Evolutionary conservation across 2,329 filamentous ascomycete genomes (phyloP).

Genomic region (Hypocreales sp.): DNA sequence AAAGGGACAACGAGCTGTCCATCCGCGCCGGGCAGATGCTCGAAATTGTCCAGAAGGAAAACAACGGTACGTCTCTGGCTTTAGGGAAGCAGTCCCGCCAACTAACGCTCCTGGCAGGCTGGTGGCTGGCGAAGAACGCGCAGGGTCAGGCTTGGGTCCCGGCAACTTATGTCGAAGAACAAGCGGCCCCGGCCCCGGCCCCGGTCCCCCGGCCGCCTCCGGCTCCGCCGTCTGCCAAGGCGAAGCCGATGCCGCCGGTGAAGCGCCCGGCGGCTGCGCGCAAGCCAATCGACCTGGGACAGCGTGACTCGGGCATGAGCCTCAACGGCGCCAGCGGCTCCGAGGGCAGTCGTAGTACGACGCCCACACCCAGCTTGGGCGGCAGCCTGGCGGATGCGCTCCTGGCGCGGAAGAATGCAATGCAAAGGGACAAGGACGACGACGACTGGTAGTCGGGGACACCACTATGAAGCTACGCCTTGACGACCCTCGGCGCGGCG

Average conservation of each 20-base stretch:
- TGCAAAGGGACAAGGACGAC: constrained; percentile 54
- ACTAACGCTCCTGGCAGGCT: constrained; percentile 46
- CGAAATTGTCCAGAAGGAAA: constrained; percentile 85
- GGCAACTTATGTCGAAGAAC: constrained; percentile 84
- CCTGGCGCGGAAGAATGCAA: constrained; percentile 58
- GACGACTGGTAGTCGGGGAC: constrained; percentile 46
- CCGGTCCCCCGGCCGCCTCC: constrained; percentile 41
- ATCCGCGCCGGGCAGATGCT: constrained; percentile 69
- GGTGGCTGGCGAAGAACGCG: constrained; percentile 80
- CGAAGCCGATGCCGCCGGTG: constrained; percentile 58
- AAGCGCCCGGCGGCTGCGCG: constrained; percentile 62
- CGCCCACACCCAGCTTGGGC: constrained; percentile 55
- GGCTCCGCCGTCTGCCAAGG: constrained; percentile 38
- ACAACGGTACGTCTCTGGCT: constrained; percentile 58
- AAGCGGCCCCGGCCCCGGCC: constrained; percentile 41
- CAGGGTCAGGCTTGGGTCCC: constrained; percentile 81
- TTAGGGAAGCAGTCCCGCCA: background rate
- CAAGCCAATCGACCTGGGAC: constrained; percentile 54
- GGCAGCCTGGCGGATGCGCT: constrained; percentile 69
- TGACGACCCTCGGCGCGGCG: too few species aligned
- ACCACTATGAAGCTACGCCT: background rate
- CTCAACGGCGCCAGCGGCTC: constrained; percentile 39
- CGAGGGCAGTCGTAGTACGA: constrained; percentile 51
- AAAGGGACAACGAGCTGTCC: constrained; percentile 72
- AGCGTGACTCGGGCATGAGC: constrained; percentile 58